Evolutionary conservation across 1,139 yeast species (phyloP).

Genomic region (Yamadazyma membranifaciens): DNA sequence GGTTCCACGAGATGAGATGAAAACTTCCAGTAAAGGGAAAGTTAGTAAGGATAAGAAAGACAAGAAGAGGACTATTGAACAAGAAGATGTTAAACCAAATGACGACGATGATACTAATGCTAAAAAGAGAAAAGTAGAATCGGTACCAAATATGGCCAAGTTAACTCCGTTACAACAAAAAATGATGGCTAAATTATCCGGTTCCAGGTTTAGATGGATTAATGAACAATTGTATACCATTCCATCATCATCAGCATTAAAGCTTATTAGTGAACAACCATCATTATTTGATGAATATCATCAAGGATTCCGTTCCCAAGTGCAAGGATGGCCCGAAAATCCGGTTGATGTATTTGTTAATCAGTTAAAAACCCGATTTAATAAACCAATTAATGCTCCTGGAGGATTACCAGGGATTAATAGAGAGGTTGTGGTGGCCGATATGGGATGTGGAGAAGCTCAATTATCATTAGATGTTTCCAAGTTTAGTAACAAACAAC

Average conservation of each 20-base stretch:
- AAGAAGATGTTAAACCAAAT: neutral
- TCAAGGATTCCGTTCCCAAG: slow-evolving; percentile 92
- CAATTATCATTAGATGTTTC: slow-evolving; percentile 69
- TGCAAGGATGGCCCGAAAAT: slow-evolving; percentile 96
- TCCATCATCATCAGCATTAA: slow-evolving; percentile 72
- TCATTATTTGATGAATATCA: slow-evolving; percentile 91
- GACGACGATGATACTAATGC: neutral
- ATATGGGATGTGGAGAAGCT: slow-evolving; percentile 99
- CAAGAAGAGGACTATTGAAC: neutral
- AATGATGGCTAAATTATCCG: slow-evolving; percentile 92
- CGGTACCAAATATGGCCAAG: slow-evolving; percentile 23
- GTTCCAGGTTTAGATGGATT: slow-evolving; percentile 96
- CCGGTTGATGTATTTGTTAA: slow-evolving; percentile 88
- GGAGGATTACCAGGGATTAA: slow-evolving; percentile 84
- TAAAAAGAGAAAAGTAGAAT: neutral
- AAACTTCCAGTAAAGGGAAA: slow-evolving; percentile 3
- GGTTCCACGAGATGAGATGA: neutral
- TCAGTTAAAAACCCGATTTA: slow-evolving; percentile 58
- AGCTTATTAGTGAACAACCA: slow-evolving; percentile 77
- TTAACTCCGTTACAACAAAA: slow-evolving; percentile 91
- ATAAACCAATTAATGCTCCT: slow-evolving; percentile 82
- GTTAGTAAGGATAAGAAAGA: slow-evolving; percentile 8
- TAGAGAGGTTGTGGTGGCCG: slow-evolving; percentile 74
- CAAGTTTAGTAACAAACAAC: slow-evolving; percentile 43
- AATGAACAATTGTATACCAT: slow-evolving; percentile 92